Percentiles rank a stretch among this genome's conserved stretches.
Conservation (phyloP, 148 eudicot genomes). For the Talinum fruticosum region DNA sequence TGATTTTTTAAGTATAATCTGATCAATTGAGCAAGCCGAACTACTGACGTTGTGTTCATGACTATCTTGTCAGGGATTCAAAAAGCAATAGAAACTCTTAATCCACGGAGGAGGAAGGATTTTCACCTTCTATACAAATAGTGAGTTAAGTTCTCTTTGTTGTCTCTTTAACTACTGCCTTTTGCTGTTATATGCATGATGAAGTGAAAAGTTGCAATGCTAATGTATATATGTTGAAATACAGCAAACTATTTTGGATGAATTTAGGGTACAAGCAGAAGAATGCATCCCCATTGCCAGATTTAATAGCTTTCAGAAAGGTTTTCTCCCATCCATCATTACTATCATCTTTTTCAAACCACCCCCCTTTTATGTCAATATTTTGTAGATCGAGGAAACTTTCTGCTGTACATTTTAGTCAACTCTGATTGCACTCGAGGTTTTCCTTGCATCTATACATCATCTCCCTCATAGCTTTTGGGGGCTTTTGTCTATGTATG, state of each 20-base stretch:
- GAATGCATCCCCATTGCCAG: slow-evolving; percentile 84
- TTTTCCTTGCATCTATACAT: not conserved
- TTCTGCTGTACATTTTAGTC: not conserved
- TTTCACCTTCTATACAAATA: slow-evolving; percentile 72
- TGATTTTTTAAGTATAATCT: too few relatives aligned
- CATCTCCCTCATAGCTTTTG: not conserved
- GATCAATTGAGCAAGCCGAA: too few relatives aligned
- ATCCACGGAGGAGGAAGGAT: slow-evolving; percentile 65
- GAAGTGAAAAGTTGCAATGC: too few relatives aligned
- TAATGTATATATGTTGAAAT: slow-evolving; percentile 13
- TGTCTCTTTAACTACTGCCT: not conserved
- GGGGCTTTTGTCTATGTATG: not conserved
- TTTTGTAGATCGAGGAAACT: not conserved
- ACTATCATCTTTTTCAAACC: not conserved
- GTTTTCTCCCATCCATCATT: slow-evolving; percentile 28
- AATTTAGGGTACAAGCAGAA: slow-evolving; percentile 81
- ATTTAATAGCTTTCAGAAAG: slow-evolving; percentile 89
- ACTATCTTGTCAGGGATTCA: slow-evolving; percentile 51
- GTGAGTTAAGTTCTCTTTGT: slow-evolving; percentile 43
- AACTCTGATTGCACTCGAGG: not conserved
- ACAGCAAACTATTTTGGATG: slow-evolving; percentile 92
- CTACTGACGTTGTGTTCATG: not conserved
- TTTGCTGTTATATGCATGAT: not conserved
- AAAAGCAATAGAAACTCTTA: slow-evolving; percentile 63
- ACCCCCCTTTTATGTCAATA: not conserved